Base-by-base conservation (phyloP, 1,139 yeast genomes). In the Pichia sp. region DNA sequence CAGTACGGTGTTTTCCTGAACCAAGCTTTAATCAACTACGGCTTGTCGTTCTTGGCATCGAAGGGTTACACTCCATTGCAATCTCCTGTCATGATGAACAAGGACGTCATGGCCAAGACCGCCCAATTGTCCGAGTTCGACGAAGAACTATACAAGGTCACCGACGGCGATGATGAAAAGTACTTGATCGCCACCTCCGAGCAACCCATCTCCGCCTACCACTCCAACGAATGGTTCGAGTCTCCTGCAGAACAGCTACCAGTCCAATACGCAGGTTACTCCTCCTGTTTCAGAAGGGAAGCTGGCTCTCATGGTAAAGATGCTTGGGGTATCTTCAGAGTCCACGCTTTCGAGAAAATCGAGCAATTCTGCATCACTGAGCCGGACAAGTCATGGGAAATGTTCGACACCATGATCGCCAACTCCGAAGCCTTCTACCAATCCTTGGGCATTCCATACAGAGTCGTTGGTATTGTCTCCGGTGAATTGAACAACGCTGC, bases 261-360 rank as follows among this genome's bases (percentile, higher is more conserved):
- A 59, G 82, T 90, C 62, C 84, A 89, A 75, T 93, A 93, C 69
- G 99, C 97, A 52, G 99, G 99, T 66, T 93, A 86, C 78, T 90
- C 98, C 36, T 87, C 97, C 52, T 93, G 99, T 83, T 93, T 93
- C 84, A 87, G 99, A 75, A 89, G 99, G 76, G 99, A 93, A 78
- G 99, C 99, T 58, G 99, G 99, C 64, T 86, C 97, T 61, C 98
- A 93, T 70, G 99, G 99, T 73, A 93, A 93, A 75, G 99, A 93
- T 70, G 99, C 99, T 49, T 95, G 99, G 99, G 99, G 99, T 75
- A 92, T 95, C 64, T 93, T 93, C 84, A 86, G 99, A 75, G 99
- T 93, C 57, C 99, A 93, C 71, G 96, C 96, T 56, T 93, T 93
- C 69, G 99, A 95, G 76, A 93, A 93, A 77, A 90, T 93, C 67